Evolutionary conservation across 768 basidiomycete species (phyloP).

Genomic region (Russula emetica): DNA sequence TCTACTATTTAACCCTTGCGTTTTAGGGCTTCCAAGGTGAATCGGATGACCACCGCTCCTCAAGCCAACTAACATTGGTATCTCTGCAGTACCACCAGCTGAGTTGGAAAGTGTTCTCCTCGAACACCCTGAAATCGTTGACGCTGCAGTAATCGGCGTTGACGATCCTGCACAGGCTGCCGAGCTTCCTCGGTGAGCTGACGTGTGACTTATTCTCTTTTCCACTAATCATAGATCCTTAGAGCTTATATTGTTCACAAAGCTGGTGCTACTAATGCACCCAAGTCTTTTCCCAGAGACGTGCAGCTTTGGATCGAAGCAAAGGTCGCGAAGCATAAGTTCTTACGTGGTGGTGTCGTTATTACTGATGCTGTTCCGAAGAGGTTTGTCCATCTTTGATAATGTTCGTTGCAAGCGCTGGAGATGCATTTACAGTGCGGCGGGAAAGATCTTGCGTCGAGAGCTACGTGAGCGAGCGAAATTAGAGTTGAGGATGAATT

Average conservation of each 20-base stretch:
- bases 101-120: constrained; percentile 77
- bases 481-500: constrained; percentile 37
- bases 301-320: constrained; percentile 61
- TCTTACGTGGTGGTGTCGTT: constrained; percentile 68
- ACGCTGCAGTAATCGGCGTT: constrained; percentile 78
- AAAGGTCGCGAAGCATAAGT: constrained; percentile 75
- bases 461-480: constrained; percentile 68
- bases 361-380: constrained; percentile 63
- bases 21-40: constrained; percentile 70
- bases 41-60: constrained; percentile 15
- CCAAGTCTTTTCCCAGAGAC: constrained; percentile 43
- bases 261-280: constrained; percentile 37
- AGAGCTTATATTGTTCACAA: constrained; percentile 63
- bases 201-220: too few relatives aligned
- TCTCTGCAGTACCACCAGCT: constrained; percentile 69
- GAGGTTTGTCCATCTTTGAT: constrained; percentile 41
- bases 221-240: neutral
- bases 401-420: neutral
- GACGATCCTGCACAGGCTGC: constrained; percentile 63
- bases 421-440: constrained; percentile 46
- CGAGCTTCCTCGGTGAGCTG: constrained; percentile 66
- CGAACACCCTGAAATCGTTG: constrained; percentile 69
- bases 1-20: neutral
- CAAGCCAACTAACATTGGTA: neutral
- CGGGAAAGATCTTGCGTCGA: constrained; percentile 83